Evolutionary conservation across 805 yeast species (phyloP).

Genomic region (Ogataea sp.): DNA sequence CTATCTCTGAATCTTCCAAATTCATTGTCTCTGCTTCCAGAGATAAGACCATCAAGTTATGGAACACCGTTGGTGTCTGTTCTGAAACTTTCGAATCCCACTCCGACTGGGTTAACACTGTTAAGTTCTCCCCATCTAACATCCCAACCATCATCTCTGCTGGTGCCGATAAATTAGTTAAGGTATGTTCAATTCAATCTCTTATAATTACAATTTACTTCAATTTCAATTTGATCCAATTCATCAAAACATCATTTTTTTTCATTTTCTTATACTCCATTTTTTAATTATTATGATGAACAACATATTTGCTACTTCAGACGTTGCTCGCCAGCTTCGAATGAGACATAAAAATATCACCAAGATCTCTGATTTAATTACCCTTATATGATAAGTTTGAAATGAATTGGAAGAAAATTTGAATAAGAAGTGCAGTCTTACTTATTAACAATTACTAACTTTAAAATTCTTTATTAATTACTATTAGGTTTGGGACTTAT

Average conservation of each 20-base stretch:
- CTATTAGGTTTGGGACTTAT: constrained; percentile 56
- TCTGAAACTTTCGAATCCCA: constrained; percentile 90
- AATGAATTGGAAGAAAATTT: too few relatives aligned
- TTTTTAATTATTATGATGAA: constrained; percentile 44
- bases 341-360: constrained; percentile 96
- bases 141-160: constrained; percentile 84
- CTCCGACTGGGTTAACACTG: constrained; percentile 98
- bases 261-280: background rate
- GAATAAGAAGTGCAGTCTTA: too few relatives aligned
- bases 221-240: background rate
- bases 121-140: constrained; percentile 88
- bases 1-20: constrained; percentile 93
- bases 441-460: constrained; percentile 3
- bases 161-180: constrained; percentile 97
- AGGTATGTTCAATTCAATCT: constrained; percentile 71
- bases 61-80: constrained; percentile 99
- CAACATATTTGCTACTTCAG: constrained; percentile 99
- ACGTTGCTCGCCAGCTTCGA: constrained; percentile 58
- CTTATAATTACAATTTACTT: constrained; percentile 5
- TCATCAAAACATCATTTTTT: background rate
- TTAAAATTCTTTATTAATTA: background rate
- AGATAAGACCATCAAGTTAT: constrained; percentile 97
- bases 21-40: constrained; percentile 98
- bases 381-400: background rate
- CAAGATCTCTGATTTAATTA: constrained; percentile 88